These are phyloP conservation scores for Mortierella sp. DNA, from an alignment of 371 early-diverging fungal species.

Conservation along the genomic window DNA sequence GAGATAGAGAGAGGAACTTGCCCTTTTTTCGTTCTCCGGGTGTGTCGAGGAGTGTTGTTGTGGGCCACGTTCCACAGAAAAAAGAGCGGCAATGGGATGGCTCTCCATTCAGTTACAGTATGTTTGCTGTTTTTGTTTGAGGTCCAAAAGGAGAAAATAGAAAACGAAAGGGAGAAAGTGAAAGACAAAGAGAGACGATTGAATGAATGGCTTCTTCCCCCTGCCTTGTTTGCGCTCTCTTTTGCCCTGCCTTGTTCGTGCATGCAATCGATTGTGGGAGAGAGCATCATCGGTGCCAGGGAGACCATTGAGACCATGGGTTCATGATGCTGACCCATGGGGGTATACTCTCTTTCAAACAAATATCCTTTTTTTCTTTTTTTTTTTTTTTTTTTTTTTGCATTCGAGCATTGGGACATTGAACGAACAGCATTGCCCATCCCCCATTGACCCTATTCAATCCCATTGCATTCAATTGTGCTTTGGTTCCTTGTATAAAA, in stretches of 20 bases:
- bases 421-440: not conserved
- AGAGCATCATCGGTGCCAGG: not conserved
- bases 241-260: not conserved
- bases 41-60: not conserved
- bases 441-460: not conserved
- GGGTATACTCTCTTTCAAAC: not conserved
- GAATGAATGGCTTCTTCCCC: not conserved
- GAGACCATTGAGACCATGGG: not conserved
- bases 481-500: not conserved
- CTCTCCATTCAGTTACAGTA: not conserved
- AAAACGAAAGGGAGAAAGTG: not conserved
- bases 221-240: not conserved
- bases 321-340: not conserved
- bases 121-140: not conserved
- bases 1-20: not conserved
- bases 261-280: not conserved
- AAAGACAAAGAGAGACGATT: not conserved
- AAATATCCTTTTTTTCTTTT: not conserved
- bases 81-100: conserved; percentile 9
- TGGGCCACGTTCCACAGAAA: conserved; percentile 17
- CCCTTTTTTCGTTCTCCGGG: not conserved
- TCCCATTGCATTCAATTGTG: too few relatives aligned
- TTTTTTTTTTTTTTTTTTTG: not conserved
- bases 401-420: not conserved
- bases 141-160: not conserved